Conservation (phyloP, 192 early-diverging fungal genomes). For the Fimicolochytrium jonesii region DNA sequence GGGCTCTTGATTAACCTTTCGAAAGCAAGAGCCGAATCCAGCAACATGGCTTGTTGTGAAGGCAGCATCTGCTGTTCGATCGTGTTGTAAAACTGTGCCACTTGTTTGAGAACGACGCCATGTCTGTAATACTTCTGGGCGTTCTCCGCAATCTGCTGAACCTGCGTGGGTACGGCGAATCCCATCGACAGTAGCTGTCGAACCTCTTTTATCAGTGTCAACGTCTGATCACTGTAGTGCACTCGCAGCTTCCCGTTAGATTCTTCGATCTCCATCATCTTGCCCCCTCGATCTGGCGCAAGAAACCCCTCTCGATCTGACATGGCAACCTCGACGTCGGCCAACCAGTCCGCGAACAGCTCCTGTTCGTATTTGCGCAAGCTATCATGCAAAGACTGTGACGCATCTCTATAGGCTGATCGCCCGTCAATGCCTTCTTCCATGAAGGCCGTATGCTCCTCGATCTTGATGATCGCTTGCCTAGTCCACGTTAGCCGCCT, state of each 20-base stretch:
- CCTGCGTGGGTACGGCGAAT: conserved; percentile 40
- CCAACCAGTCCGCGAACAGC: conserved; percentile 40
- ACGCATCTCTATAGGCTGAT: conserved; percentile 22
- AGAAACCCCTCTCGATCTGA: conserved; percentile 20
- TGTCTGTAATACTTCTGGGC: conserved; percentile 48
- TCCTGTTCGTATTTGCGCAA: conserved; percentile 40
- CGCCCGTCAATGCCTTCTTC: conserved; percentile 27
- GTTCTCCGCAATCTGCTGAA: conserved; percentile 40
- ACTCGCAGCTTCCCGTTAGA: conserved; percentile 44
- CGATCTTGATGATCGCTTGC: conserved; percentile 39
- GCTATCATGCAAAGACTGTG: conserved; percentile 30
- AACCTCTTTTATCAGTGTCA: conserved; percentile 43
- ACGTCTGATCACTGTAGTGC: conserved; percentile 46
- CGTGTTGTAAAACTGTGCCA: conserved; percentile 61
- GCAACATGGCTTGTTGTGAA: conserved; percentile 51
- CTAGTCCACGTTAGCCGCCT: conserved; percentile 40
- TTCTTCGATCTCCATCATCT: conserved; percentile 49
- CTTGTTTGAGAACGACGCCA: conserved; percentile 52
- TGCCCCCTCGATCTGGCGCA: conserved; percentile 21
- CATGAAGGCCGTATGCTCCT: conserved; percentile 35
- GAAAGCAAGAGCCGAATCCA: conserved; percentile 49
- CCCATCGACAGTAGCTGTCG: conserved; percentile 51
- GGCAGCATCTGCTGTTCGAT: conserved; percentile 60
- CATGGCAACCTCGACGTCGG: conserved; percentile 26
- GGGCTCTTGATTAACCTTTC: conserved; percentile 49